Percentiles rank a stretch among this genome's conserved stretches.
Conservation (phyloP, 495 filamentous ascomycete species). For the Aspergillus carlsbadensis region DNA sequence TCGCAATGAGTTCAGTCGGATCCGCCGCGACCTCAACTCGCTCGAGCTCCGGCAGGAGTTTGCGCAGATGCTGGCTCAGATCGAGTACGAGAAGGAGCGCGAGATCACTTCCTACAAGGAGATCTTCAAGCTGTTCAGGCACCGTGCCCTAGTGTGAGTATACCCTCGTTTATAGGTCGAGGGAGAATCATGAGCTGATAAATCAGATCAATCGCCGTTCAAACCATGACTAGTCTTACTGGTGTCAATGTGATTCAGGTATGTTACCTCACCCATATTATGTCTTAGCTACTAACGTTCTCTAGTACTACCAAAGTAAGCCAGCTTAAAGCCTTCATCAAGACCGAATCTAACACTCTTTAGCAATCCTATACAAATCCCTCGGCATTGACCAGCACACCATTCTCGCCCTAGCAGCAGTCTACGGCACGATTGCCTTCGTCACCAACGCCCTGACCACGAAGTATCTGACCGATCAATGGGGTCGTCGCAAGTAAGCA, state of each 20-base stretch:
- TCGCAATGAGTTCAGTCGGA: slow-evolving; percentile 46
- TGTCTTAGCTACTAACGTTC: background rate
- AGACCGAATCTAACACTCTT: background rate
- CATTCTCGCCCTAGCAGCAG: slow-evolving; percentile 54
- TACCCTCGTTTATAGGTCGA: background rate
- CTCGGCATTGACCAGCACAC: slow-evolving; percentile 50
- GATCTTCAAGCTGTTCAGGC: slow-evolving; percentile 52
- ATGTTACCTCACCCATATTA: slow-evolving; percentile 3
- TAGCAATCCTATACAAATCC: slow-evolving; percentile 54
- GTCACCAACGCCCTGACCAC: slow-evolving; percentile 52
- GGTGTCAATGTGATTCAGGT: slow-evolving; percentile 57
- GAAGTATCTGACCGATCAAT: slow-evolving; percentile 55
- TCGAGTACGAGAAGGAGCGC: slow-evolving; percentile 59
- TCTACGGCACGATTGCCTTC: slow-evolving; percentile 58
- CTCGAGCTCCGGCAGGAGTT: slow-evolving; percentile 55
- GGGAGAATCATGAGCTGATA: background rate
- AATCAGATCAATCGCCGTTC: slow-evolving; percentile 52
- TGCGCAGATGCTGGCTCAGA: slow-evolving; percentile 53
- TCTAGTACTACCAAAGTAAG: slow-evolving; percentile 55
- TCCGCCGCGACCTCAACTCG: slow-evolving; percentile 47
- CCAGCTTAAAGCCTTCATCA: background rate
- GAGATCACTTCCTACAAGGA: slow-evolving; percentile 53
- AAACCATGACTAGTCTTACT: slow-evolving; percentile 58
- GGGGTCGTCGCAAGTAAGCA: slow-evolving; percentile 56
- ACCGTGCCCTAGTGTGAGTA: slow-evolving; percentile 48